Percentiles rank a stretch among this genome's conserved stretches.
Conservation (phyloP, 2,329 filamentous ascomycete species). For the Botryotinia calthae region DNA sequence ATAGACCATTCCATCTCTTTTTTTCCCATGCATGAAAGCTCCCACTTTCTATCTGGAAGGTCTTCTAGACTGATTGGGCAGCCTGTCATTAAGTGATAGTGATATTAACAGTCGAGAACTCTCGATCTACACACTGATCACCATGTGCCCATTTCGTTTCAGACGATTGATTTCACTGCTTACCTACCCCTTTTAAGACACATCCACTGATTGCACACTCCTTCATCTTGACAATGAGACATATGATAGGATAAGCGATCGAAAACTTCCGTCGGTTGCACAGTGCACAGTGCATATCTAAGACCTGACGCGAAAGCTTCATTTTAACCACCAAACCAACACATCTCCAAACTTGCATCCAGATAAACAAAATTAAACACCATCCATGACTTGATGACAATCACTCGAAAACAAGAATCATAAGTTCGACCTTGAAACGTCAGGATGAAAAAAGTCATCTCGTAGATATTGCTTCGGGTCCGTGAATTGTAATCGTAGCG, state of each 20-base stretch:
- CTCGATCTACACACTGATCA: slow-evolving; percentile 5
- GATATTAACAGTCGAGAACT: background rate
- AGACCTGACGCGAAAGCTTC: slow-evolving; percentile 7
- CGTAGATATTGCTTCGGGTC: background rate
- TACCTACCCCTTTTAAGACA: background rate
- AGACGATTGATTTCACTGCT: background rate
- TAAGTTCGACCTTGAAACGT: background rate
- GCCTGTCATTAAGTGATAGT: background rate
- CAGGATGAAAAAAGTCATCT: background rate
- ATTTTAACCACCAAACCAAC: background rate
- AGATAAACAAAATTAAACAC: background rate
- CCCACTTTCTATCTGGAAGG: background rate
- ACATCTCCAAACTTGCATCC: background rate
- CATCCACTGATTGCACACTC: background rate
- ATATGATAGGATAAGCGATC: background rate
- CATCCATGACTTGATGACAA: background rate
- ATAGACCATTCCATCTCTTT: background rate
- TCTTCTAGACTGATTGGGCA: background rate
- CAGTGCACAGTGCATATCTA: background rate
- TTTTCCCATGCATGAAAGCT: background rate
- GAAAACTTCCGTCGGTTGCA: background rate
- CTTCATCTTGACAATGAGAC: background rate
- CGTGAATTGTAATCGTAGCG: background rate
- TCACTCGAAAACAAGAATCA: background rate
- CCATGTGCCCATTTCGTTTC: background rate